Conservation (phyloP, 1,284 basidiomycete genomes). For the Microbotryum violaceum region DNA sequence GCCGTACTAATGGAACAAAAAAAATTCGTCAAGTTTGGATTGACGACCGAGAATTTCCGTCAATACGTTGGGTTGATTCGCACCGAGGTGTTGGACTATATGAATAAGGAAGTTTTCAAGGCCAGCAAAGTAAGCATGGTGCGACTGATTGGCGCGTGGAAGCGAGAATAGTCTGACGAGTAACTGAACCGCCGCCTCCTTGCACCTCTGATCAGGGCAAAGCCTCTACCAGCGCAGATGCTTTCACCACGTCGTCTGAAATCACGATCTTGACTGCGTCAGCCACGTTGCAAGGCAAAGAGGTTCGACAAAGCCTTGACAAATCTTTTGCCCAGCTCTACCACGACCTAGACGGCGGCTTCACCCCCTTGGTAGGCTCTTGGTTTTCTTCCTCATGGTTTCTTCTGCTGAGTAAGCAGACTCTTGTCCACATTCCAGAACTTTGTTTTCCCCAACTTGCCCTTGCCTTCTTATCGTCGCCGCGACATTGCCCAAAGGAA, state of each 20-base stretch:
- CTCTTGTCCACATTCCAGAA: constrained; percentile 78
- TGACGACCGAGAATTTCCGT: constrained; percentile 85
- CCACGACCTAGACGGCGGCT: constrained; percentile 75
- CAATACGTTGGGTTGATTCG: constrained; percentile 86
- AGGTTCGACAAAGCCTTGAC: constrained; percentile 72
- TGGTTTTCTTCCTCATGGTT: background rate
- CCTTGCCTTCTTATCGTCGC: constrained; percentile 76
- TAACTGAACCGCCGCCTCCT: background rate
- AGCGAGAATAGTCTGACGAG: background rate
- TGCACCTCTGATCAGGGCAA: constrained; percentile 5
- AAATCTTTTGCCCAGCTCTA: constrained; percentile 80
- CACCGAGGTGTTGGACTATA: constrained; percentile 52
- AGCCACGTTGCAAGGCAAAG: constrained; percentile 83
- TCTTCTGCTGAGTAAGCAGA: background rate
- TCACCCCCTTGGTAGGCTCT: constrained; percentile 37
- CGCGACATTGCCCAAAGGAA: constrained; percentile 85
- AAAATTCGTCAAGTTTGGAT: constrained; percentile 74
- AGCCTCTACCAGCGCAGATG: constrained; percentile 66
- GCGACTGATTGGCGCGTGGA: background rate
- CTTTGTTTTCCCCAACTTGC: constrained; percentile 90
- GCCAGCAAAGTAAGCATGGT: constrained; percentile 32
- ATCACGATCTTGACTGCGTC: constrained; percentile 93
- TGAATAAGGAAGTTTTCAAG: constrained; percentile 26
- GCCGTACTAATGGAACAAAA: constrained; percentile 99
- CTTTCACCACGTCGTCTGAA: constrained; percentile 70